Base-by-base conservation (phyloP, 1,284 basidiomycete species). In the Apiotrichum laibachii region DNA sequence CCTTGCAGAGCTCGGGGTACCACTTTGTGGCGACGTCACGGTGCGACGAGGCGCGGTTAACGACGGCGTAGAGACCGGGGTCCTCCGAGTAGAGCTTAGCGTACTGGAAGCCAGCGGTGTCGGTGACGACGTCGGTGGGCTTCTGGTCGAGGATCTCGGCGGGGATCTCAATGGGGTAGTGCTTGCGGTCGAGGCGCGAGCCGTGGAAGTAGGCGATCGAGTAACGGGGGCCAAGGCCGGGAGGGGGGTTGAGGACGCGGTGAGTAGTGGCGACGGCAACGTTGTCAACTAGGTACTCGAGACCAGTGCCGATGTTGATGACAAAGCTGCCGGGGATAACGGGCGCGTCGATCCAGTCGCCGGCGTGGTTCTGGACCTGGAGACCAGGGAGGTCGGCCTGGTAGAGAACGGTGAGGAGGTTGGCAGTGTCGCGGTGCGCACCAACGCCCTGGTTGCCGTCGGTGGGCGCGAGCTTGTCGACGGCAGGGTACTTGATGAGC, bases 221-320 rank as follows among this genome's bases (percentile, higher is more conserved):
- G 75, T 89, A 90, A 8, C 90, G 84, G 49, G 85, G 82, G 37
- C 81, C 76, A 0, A 87, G 85, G 12, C 85, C 85, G 16, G 83
- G 82, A 65, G 93, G 93, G 57, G 61, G 58, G 55, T 57, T 63
- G 49, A 89, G 83, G 0, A 87, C 92, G 35, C 91, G 85, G 71
- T 94, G 91, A 2, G 86, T 75, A 0, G 91, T 93, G 1, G 89
- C 92, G 69, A 88, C 89, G 82, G 92, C 92, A 42, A 90, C 81
- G 67, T 90, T 89, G 72, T 93, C 92, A 26, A 90, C 91, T 88
- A 90, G 91, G 39, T 89, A 80, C n/a, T 90, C 86, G 62, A 94
- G 84, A 67, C 92, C 89, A 69, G 92, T 91, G 19, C 88, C 91
- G 37, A 94, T 81, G 77, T 90, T 89, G 75, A 89, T 82, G 45